Conservation (phyloP, 2,329 filamentous ascomycete species). For the Botrytis cinerea region DNA sequence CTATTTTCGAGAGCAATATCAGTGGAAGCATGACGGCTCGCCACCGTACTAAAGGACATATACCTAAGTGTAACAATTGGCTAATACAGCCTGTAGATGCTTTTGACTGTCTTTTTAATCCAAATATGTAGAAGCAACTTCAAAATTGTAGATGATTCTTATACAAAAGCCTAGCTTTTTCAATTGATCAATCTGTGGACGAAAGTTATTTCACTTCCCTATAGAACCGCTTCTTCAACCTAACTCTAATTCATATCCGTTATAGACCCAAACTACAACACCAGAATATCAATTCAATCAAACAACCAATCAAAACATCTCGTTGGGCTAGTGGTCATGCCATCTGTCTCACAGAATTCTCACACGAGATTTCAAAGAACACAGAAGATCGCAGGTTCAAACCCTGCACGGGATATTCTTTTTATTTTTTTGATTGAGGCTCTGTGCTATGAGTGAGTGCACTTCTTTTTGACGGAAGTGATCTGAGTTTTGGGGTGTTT, state of each 20-base stretch:
- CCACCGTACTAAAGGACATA: background rate
- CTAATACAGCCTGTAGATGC: accelerated
- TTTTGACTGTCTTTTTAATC: accelerated
- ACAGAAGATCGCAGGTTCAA: slow-evolving; percentile 23
- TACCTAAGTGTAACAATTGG: background rate
- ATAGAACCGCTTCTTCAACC: background rate
- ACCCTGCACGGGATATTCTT: slow-evolving; percentile 15
- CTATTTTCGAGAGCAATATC: background rate
- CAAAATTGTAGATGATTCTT: accelerated
- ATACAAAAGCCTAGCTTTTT: background rate
- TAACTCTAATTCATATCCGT: accelerated
- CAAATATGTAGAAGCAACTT: accelerated
- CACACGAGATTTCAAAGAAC: background rate
- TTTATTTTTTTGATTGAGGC: background rate
- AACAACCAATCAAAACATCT: background rate
- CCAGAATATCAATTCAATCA: background rate
- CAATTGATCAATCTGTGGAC: background rate
- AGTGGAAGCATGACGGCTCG: background rate
- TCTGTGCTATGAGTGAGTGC: accelerated
- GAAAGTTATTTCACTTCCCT: background rate
- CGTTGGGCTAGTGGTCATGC: slow-evolving; percentile 23
- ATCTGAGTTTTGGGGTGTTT: background rate
- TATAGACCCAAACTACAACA: accelerated
- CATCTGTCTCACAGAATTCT: slow-evolving; percentile 17
- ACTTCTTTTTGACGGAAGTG: accelerated